These are phyloP conservation scores for Tricholoma saponaceum DNA, from an alignment of 768 basidiomycete species.

Conservation along the genomic window DNA sequence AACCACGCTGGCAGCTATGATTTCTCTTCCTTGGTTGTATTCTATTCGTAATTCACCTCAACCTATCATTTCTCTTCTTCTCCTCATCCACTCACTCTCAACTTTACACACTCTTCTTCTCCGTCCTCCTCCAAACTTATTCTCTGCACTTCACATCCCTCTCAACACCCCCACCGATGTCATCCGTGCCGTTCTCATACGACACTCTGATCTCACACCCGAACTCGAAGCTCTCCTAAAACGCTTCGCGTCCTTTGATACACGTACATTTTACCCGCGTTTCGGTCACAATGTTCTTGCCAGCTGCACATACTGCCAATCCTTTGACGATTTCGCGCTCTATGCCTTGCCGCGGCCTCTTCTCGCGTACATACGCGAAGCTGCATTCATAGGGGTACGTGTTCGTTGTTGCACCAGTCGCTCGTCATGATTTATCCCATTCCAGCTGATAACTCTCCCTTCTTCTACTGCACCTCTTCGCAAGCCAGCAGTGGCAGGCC, in stretches of 20 bases:
- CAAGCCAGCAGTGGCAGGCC: slow-evolving; percentile 40
- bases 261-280: slow-evolving; percentile 55
- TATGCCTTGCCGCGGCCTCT: slow-evolving; percentile 52
- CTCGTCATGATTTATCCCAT: background rate
- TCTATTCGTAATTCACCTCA: no score
- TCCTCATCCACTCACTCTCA: slow-evolving; percentile 49
- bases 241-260: slow-evolving; percentile 52
- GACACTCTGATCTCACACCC: slow-evolving; percentile 39
- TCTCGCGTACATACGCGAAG: slow-evolving; percentile 57
- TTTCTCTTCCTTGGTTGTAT: no score
- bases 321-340: slow-evolving; percentile 55
- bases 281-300: slow-evolving; percentile 66
- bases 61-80: no score
- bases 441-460: slow-evolving; percentile 15
- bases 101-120: slow-evolving; percentile 42
- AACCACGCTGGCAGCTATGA: no score
- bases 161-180: slow-evolving; percentile 49
- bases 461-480: slow-evolving; percentile 26
- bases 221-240: slow-evolving; percentile 50
- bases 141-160: slow-evolving; percentile 49
- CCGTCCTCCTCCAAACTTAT: slow-evolving; percentile 58
- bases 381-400: slow-evolving; percentile 47
- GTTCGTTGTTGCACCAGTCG: background rate
- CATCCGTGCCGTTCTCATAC: slow-evolving; percentile 43
- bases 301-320: slow-evolving; percentile 63